Conservation (phyloP, 129 eudicot species). For the Artemisia argyi region DNA sequence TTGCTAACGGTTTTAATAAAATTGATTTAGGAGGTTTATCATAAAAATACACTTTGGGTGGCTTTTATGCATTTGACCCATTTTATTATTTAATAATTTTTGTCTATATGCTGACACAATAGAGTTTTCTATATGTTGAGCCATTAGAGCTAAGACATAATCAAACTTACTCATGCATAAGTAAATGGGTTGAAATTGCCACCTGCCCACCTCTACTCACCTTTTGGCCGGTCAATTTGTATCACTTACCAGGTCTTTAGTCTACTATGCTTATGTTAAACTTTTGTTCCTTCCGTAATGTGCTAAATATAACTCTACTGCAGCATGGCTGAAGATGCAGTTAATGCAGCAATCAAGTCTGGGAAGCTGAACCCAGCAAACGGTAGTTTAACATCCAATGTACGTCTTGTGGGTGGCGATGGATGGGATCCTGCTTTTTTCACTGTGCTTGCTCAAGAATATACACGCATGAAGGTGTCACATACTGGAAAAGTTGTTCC, state of each 20-base stretch:
- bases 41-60: no score
- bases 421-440: constrained; percentile 93
- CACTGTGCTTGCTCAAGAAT: constrained; percentile 76
- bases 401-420: constrained; percentile 76
- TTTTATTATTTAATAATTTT: no score
- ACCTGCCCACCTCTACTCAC: no score
- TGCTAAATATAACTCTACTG: constrained; percentile 18
- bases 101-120: no score
- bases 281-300: constrained; percentile 1
- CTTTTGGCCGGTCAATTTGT: no score
- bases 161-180: no score
- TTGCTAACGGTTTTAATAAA: no score
- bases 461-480: constrained; percentile 64
- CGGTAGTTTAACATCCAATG: constrained; percentile 49
- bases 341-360: constrained; percentile 71
- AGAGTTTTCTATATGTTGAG: no score
- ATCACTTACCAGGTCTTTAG: no score
- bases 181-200: not conserved
- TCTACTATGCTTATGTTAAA: not conserved
- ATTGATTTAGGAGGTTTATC: no score
- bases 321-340: constrained; percentile 98
- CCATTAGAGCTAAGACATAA: no score
- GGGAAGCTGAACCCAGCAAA: constrained; percentile 65
- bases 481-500: constrained; percentile 62
- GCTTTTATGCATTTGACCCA: no score